Evolutionary conservation across 192 early-diverging fungal species (phyloP), one percentile per base, ranked within the genome.

Genomic region (Backusella parvicylindrica): DNA sequence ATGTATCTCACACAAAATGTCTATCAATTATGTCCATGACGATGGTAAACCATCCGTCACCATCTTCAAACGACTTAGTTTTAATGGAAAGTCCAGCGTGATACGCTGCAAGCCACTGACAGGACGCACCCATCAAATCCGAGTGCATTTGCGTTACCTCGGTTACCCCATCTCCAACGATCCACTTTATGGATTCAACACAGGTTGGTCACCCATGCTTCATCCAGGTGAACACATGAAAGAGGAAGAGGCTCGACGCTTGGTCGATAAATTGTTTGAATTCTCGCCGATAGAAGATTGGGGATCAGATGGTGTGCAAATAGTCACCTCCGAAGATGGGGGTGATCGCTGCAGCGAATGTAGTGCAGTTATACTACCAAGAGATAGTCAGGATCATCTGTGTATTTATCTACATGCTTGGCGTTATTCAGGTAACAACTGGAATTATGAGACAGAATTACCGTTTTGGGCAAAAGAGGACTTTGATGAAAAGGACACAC

Each of bases 161-260:
- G 98, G 98, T 6, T 88, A 89, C 68, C 96, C 97, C 1, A 98
- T 99, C 68, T 95, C 92, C 23, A 98, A 99, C 75, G 98, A 99
- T 75, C 98, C 98, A 13, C 73, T 98, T 2, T 99, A 99, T 81
- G 86, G 90, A 63, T 89, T 90, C 79, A 63, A 75, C 30, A 73
- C 77, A 8, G 28, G 49, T 6, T 78, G 77, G 77, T 43, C 77
- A 38, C 64, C 64, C 35, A 73, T 41, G 12, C 28, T 78, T 16
- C 77, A 66, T 26, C 43, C 60, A 1, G 71, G 71, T 3, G 36
- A 78, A 38, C 43, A 15, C 6, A 78, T 78, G 77, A 37, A 47
- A 28, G 71, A 72, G 13, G 41, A 78, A 41, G 77, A 78, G 32
- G 71, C 77, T 13, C 18, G 40, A 33, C 16, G 9, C 1, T 50